These are phyloP conservation scores for Sporodiniella umbellata DNA, from an alignment of 371 early-diverging fungal genomes.

Conservation along the genomic window DNA sequence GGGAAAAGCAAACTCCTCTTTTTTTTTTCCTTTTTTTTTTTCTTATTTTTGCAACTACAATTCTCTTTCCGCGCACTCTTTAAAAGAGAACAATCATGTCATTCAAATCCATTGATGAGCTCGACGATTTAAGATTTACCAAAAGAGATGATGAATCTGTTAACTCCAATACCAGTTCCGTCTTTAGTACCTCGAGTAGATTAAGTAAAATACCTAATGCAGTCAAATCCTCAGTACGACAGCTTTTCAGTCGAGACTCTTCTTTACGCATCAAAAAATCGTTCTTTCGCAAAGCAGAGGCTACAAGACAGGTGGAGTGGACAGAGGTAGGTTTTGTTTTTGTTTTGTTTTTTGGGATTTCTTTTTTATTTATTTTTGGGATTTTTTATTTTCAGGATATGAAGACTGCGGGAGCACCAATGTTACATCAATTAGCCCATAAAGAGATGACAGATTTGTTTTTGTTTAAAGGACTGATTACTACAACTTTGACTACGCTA, in stretches of 20 bases:
- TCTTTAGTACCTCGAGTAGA: constrained; percentile 41
- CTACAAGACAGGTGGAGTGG: neutral
- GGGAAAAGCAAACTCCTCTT: neutral
- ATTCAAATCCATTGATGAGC: constrained; percentile 5
- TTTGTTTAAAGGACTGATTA: constrained; percentile 27
- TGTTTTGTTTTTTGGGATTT: neutral
- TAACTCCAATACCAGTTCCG: constrained; percentile 37
- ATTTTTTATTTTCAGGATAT: neutral
- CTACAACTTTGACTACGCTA: constrained; percentile 40
- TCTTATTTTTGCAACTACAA: neutral
- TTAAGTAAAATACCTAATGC: constrained; percentile 33
- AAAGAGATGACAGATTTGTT: constrained; percentile 16
- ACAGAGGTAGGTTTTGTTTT: neutral
- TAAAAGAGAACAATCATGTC: neutral
- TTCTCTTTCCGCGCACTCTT: constrained; percentile 2
- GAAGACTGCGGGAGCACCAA: constrained; percentile 28
- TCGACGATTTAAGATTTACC: neutral
- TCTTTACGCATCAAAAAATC: neutral
- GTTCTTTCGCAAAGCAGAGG: neutral
- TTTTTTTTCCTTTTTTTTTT: neutral
- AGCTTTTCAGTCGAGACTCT: constrained; percentile 18
- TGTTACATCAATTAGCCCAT: constrained; percentile 27
- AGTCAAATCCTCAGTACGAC: constrained; percentile 39
- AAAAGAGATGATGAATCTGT: constrained; percentile 31
- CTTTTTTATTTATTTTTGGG: no score